Conservation (phyloP, 2,329 filamentous ascomycete genomes). For the Diaporthe citri region DNA sequence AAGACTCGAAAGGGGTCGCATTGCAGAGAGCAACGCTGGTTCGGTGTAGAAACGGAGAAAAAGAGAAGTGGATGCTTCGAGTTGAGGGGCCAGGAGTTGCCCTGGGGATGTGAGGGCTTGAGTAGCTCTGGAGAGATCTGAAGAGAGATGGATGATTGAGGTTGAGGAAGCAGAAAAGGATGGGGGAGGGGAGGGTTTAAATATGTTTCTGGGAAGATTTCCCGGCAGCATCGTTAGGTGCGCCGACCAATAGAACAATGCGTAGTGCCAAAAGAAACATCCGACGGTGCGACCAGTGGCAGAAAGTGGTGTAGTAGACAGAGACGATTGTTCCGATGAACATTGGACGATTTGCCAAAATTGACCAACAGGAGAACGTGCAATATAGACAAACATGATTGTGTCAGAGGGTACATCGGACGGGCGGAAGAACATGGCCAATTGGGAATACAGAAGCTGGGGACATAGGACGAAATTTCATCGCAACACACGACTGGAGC, state of each 20-base stretch:
- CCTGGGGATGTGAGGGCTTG: background rate
- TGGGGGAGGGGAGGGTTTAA: conserved; percentile 1
- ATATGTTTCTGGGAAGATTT: background rate
- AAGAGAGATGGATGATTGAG: background rate
- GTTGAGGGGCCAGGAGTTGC: background rate
- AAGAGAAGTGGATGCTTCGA: background rate
- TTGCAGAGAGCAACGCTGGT: background rate
- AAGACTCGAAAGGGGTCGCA: background rate
- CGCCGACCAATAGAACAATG: background rate
- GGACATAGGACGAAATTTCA: background rate
- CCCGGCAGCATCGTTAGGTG: background rate
- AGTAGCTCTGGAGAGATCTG: background rate
- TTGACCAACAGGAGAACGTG: background rate
- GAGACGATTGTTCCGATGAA: background rate
- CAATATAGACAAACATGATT: background rate
- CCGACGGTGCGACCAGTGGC: background rate
- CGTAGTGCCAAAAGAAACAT: background rate
- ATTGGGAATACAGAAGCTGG: background rate
- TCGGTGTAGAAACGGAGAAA: background rate
- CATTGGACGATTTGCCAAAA: background rate
- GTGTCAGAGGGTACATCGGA: background rate
- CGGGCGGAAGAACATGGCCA: no score
- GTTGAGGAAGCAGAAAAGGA: background rate
- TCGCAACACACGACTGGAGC: background rate
- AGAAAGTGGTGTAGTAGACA: background rate